phyloP scores from a whole-genome alignment of 2,329 filamentous ascomycete genomes.

The Trichoderma asperellum region DNA sequence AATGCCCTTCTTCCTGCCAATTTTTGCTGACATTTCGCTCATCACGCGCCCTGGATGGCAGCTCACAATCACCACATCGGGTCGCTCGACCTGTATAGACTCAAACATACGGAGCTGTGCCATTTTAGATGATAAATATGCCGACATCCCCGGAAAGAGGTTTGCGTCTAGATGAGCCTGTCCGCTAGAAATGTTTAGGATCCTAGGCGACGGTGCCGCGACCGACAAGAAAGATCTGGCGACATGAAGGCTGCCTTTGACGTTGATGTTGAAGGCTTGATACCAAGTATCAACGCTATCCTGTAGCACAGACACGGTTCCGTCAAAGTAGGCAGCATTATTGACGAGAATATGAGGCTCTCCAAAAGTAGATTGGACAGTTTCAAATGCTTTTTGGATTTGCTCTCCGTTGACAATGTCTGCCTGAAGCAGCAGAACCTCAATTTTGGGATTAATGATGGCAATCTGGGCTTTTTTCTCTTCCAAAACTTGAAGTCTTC shows the following conservation, averaged over 20 bases:
- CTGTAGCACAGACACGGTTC: neutral
- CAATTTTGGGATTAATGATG: neutral
- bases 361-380: slow-evolving; percentile 1
- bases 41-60: neutral
- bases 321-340: slow-evolving; percentile 12
- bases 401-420: neutral
- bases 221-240: slow-evolving; percentile 5
- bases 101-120: neutral
- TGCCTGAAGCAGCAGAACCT: slow-evolving; percentile 1
- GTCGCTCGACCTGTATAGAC: neutral
- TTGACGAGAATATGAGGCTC: slow-evolving; percentile 16
- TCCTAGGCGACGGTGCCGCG: neutral
- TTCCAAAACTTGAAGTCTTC: slow-evolving; percentile 6
- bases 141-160: neutral
- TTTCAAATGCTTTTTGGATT: neutral
- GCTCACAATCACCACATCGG: neutral
- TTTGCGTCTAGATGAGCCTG: neutral
- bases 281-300: slow-evolving; percentile 12
- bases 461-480: neutral
- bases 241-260: slow-evolving; percentile 13
- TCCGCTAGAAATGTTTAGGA: neutral
- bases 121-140: neutral
- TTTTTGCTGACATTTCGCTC: neutral
- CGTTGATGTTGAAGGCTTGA: slow-evolving; percentile 2
- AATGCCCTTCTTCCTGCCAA: neutral